Conservation (phyloP, 2,329 filamentous ascomycete genomes). For the Alternaria ethzedia region DNA sequence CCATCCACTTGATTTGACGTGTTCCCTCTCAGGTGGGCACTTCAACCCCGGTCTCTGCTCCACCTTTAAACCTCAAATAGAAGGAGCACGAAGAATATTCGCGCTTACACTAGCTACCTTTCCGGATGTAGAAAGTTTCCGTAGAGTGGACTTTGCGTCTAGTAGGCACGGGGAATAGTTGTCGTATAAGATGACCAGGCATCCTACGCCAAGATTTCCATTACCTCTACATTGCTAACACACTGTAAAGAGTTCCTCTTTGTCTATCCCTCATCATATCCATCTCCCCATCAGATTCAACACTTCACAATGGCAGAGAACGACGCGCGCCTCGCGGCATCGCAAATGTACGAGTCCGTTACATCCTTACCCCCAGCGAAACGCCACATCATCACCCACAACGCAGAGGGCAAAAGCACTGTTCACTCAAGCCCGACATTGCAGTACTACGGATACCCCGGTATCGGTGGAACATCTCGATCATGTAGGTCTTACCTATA, state of each 20-base stretch:
- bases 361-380: conserved; percentile 31
- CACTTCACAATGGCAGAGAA: conserved; percentile 13
- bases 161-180: not conserved
- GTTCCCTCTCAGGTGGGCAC: not conserved
- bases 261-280: too few species aligned
- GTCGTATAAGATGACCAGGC: not conserved
- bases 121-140: not conserved
- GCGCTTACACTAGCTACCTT: not conserved
- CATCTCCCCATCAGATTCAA: not conserved
- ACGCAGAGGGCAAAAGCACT: conserved; percentile 45
- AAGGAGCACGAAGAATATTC: not conserved
- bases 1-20: not conserved
- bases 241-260: too few species aligned
- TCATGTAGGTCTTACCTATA: not conserved
- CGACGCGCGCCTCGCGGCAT: conserved; percentile 4
- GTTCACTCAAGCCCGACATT: conserved; percentile 39
- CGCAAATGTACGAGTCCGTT: conserved; percentile 10
- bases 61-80: not conserved
- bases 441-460: conserved; percentile 13
- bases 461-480: not conserved
- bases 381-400: conserved; percentile 47
- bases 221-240: not conserved
- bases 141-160: not conserved
- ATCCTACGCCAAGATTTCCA: not conserved
- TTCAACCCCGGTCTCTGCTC: not conserved